These are phyloP conservation scores for Dioscorea cayenensis DNA, from an alignment of 116 monocot species.

Conservation along the genomic window DNA sequence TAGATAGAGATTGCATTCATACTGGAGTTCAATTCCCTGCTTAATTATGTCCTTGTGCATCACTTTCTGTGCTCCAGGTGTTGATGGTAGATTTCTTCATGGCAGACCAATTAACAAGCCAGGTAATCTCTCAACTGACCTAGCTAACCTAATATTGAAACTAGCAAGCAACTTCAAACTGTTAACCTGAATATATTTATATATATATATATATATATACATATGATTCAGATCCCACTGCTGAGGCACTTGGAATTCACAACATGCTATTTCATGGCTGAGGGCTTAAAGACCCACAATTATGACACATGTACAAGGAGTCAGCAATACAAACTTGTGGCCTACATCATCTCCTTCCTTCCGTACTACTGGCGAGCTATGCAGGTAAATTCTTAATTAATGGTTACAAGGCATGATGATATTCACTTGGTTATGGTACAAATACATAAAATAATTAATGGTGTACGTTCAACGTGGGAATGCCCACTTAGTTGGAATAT, in stretches of 20 bases:
- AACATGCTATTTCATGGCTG: conserved; percentile 74
- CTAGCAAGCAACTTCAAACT: too few relatives aligned
- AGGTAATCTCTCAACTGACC: conserved; percentile 27
- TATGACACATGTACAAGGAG: conserved; percentile 58
- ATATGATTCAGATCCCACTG: conserved; percentile 73
- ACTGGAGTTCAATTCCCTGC: neutral
- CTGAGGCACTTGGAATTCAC: conserved; percentile 92
- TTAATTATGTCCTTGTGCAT: neutral
- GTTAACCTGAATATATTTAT: too few relatives aligned
- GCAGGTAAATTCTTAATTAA: conserved; percentile 45
- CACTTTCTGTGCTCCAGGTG: conserved; percentile 37
- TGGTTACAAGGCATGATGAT: too few relatives aligned
- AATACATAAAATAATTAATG: too few relatives aligned
- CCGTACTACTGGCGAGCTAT: conserved; percentile 95
- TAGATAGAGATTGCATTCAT: neutral
- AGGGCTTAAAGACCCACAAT: conserved; percentile 33
- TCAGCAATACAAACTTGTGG: conserved; percentile 55
- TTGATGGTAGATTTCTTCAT: conserved; percentile 97
- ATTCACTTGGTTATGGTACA: too few relatives aligned
- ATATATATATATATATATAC: too few relatives aligned
- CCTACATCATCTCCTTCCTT: conserved; percentile 81
- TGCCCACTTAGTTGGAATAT: too few relatives aligned
- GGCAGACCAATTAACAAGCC: conserved; percentile 98
- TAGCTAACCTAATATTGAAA: neutral
- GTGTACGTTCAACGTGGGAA: too few relatives aligned